phyloP scores from a whole-genome alignment of 495 filamentous ascomycete species.

The Talaromyces thailandensis region DNA sequence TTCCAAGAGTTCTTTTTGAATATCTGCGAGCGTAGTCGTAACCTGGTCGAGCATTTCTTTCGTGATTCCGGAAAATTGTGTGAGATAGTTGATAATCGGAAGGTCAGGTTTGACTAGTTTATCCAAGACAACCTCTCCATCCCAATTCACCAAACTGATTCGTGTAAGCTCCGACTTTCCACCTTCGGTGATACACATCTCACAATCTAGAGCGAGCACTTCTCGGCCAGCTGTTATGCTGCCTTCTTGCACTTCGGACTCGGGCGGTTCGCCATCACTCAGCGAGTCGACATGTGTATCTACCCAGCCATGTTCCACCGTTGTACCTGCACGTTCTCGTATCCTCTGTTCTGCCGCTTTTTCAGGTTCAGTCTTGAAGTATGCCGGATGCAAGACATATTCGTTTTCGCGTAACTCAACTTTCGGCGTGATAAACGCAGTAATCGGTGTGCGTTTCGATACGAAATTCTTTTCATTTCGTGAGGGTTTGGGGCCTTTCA shows the following conservation, averaged over 20 bases:
- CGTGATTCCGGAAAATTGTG: slow-evolving; percentile 83
- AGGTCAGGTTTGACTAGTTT: slow-evolving; percentile 83
- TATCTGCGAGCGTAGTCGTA: slow-evolving; percentile 74
- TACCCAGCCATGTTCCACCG: slow-evolving; percentile 66
- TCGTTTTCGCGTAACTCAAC: slow-evolving; percentile 75
- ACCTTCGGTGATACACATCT: slow-evolving; percentile 84
- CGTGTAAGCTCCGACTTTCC: slow-evolving; percentile 73
- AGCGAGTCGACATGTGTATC: slow-evolving; percentile 60
- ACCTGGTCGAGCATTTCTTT: slow-evolving; percentile 68
- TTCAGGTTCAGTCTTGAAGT: slow-evolving; percentile 37
- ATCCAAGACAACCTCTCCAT: slow-evolving; percentile 72
- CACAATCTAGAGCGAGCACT: slow-evolving; percentile 84
- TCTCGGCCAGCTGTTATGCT: slow-evolving; percentile 76
- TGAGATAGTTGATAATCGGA: slow-evolving; percentile 84
- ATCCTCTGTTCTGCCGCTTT: slow-evolving; percentile 31
- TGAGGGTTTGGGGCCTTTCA: slow-evolving; percentile 47
- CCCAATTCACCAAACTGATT: slow-evolving; percentile 80
- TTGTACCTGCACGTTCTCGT: slow-evolving; percentile 31
- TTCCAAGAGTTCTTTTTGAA: slow-evolving; percentile 66
- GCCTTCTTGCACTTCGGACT: slow-evolving; percentile 63
- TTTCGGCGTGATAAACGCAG: slow-evolving; percentile 58
- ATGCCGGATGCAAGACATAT: slow-evolving; percentile 70
- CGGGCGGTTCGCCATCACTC: slow-evolving; percentile 57
- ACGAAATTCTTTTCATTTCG: slow-evolving; percentile 51
- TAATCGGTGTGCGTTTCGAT: slow-evolving; percentile 67